Base-by-base conservation (phyloP, 768 basidiomycete species). In the Scleroderma bovista region DNA sequence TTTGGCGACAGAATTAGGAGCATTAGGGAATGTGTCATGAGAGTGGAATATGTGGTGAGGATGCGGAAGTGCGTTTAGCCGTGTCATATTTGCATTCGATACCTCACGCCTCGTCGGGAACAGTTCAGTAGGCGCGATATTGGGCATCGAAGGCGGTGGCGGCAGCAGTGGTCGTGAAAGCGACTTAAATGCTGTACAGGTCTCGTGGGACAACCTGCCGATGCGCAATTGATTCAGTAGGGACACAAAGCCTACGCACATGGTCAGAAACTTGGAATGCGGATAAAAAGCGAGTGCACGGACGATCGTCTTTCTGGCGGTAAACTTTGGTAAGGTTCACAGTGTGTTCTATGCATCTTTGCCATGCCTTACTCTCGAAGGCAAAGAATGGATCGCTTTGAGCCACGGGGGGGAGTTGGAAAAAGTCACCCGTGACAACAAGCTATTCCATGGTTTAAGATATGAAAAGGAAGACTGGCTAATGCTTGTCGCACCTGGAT, bases 191-290 rank as follows among this genome's bases (percentile, higher is more conserved):
- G 67, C 71, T 15, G 49, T 51, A 31, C 77, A 74, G 1, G 80
- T 78, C 1, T 68, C 60, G 0, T 64, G 53, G 0, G 77, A 74
- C 23, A 86, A 72, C 4, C 59, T 63, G 0, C 88, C 88, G 41
- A 76, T 78, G 23, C 88, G 78, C 68, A 88, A 79, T 62, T 86
- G 79, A 61, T 89, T 89, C n/a, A 91, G 66, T 63, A 88, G 78
- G 46, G 80, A 74, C 52, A 88, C 75, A 56, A 90, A 86, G 24
- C 71, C 84, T 86, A 54, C 20, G 31, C 17, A 19, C 7, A 40
- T 24, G 33, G 19, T 29, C 5, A 29, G 40, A 33, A 41, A 12
- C 17, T 22, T 16, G 24, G 23, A 16, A n/a, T 26, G n/a, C 13
- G 24, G 41, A 19, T 31, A 17, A 3, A n/a, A 1, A 26, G 6